These are phyloP conservation scores for Trichoderma simmonsii DNA, from an alignment of 2,329 filamentous ascomycete genomes.

Conservation along the genomic window DNA sequence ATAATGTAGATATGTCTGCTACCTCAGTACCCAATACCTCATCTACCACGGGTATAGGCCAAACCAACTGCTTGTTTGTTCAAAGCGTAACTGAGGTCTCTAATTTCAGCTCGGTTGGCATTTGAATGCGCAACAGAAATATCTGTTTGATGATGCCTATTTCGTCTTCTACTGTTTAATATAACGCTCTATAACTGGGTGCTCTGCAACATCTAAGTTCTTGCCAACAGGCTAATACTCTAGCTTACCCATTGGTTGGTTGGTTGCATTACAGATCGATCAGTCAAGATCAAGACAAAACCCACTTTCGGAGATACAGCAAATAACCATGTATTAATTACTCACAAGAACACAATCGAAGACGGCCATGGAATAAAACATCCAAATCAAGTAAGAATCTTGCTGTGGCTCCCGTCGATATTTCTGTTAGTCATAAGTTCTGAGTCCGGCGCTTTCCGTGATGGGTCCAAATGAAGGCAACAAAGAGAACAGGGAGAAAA, in stretches of 20 bases:
- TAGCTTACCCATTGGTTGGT: background rate
- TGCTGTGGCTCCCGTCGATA: background rate
- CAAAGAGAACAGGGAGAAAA: background rate
- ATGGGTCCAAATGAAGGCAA: background rate
- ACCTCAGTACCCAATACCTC: background rate
- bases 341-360: background rate
- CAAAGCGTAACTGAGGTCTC: no score
- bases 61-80: background rate
- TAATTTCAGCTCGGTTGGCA: no score
- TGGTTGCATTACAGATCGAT: background rate
- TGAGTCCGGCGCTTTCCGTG: conserved; percentile 11
- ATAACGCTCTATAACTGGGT: background rate
- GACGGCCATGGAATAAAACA: background rate
- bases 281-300: background rate
- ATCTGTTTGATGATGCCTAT: no score
- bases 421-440: conserved; percentile 16
- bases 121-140: background rate
- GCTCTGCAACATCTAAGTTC: background rate
- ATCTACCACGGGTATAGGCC: background rate
- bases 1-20: background rate
- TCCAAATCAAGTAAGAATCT: background rate
- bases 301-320: background rate
- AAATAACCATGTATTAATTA: background rate
- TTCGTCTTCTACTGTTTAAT: background rate
- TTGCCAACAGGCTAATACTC: background rate